Percentiles rank a stretch among this genome's conserved stretches.
phyloP scores from a whole-genome alignment of 805 yeast genomes.

The Nakazawaea peltata region DNA sequence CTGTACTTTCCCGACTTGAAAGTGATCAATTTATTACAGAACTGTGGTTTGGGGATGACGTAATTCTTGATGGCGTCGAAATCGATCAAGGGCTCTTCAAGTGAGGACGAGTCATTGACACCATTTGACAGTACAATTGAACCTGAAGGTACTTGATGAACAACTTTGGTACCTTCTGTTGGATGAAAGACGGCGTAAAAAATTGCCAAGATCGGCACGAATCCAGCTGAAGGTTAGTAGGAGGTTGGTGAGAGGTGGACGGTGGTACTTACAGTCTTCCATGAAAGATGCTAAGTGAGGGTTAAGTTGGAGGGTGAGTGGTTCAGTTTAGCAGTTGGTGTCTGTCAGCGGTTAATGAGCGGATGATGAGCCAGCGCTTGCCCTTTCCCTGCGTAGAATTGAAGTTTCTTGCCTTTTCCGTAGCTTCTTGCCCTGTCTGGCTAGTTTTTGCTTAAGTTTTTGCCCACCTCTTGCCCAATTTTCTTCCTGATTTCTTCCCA shows the following conservation, averaged over 20 bases:
- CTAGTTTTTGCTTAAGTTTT: too few relatives aligned
- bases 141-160: constrained; percentile 84
- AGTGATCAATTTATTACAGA: constrained; percentile 77
- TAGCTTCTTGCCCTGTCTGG: too few relatives aligned
- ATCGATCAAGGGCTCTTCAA: constrained; percentile 44
- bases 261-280: constrained; percentile 6
- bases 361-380: too few relatives aligned
- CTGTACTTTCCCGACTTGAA: constrained; percentile 63
- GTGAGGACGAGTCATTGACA: constrained; percentile 24
- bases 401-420: too few relatives aligned
- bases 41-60: constrained; percentile 86
- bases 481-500: too few relatives aligned
- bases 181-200: constrained; percentile 94
- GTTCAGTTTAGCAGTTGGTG: too few relatives aligned
- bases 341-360: too few relatives aligned
- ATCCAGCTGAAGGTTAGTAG: constrained; percentile 36
- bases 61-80: constrained; percentile 86
- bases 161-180: constrained; percentile 87
- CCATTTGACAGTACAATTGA: constrained; percentile 35
- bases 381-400: too few relatives aligned
- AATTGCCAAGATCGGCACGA: constrained; percentile 80
- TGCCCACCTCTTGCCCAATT: too few relatives aligned
- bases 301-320: too few relatives aligned
- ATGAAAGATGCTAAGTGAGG: too few relatives aligned
- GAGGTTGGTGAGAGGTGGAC: too few relatives aligned